Conservation (phyloP, 768 basidiomycete genomes). For the Lactarius tabidus region DNA sequence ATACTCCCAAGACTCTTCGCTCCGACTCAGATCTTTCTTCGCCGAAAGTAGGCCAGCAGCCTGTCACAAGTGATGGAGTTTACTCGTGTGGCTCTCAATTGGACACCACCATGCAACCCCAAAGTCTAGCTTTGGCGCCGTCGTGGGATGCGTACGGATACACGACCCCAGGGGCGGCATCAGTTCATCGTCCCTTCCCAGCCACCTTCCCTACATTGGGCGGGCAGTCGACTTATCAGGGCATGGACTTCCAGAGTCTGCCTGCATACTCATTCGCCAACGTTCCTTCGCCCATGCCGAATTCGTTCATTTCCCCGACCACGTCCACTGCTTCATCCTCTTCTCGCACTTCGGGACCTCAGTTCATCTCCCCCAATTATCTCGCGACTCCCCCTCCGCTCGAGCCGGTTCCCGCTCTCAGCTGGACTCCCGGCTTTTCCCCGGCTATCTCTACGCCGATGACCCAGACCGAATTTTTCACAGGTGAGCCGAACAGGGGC, state of each 20-base stretch:
- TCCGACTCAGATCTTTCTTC: background rate
- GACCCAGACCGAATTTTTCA: background rate
- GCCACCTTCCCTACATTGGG: background rate
- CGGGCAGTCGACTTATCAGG: background rate
- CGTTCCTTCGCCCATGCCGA: background rate
- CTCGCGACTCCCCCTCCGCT: background rate
- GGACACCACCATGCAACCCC: background rate
- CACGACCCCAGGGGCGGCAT: background rate
- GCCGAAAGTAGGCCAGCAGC: background rate
- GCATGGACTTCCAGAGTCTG: background rate
- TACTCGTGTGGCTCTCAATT: background rate
- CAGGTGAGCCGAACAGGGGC: background rate
- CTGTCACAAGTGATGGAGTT: background rate
- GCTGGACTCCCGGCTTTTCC: background rate
- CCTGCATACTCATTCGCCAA: background rate
- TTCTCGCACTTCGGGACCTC: background rate
- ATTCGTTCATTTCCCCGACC: background rate
- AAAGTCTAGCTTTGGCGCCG: background rate
- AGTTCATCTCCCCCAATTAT: background rate
- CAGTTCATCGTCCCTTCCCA: background rate
- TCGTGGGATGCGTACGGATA: background rate
- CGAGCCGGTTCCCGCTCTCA: background rate
- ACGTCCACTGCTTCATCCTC: background rate
- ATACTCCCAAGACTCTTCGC: background rate
- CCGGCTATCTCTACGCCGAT: background rate